These are phyloP conservation scores for Beta vulgaris DNA, from an alignment of 148 eudicot genomes.

Conservation along the genomic window DNA sequence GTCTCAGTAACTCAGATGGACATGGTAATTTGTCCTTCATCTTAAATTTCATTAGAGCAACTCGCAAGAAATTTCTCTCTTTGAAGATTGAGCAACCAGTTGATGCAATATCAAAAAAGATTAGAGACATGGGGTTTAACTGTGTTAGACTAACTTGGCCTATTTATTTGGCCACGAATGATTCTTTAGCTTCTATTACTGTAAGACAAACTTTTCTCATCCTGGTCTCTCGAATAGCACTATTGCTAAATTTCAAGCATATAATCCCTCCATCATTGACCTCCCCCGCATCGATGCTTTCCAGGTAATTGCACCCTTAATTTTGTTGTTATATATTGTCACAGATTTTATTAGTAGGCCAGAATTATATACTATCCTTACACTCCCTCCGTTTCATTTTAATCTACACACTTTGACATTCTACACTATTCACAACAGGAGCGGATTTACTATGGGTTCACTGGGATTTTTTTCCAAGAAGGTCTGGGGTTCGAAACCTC, in stretches of 20 bases:
- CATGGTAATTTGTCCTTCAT: too few relatives aligned
- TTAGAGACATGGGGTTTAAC: slow-evolving; percentile 66
- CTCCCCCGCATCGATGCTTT: slow-evolving; percentile 58
- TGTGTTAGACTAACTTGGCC: slow-evolving; percentile 96
- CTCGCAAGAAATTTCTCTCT: too few relatives aligned
- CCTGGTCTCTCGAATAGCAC: slow-evolving; percentile 36
- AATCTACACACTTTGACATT: too few relatives aligned
- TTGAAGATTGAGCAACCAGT: slow-evolving; percentile 73
- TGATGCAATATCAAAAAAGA: slow-evolving; percentile 46
- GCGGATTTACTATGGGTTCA: too few relatives aligned
- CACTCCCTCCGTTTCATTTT: too few relatives aligned
- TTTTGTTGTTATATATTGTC: background rate
- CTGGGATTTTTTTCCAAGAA: too few relatives aligned
- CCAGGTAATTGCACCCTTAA: slow-evolving; percentile 43
- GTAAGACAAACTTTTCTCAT: slow-evolving; percentile 53
- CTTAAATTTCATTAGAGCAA: too few relatives aligned
- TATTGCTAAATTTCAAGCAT: slow-evolving; percentile 47
- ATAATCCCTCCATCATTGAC: slow-evolving; percentile 68
- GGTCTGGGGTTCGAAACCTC: too few relatives aligned
- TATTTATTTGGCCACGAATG: slow-evolving; percentile 60
- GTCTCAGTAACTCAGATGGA: too few relatives aligned
- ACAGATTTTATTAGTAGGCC: background rate
- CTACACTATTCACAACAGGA: too few relatives aligned
- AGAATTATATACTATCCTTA: too few relatives aligned
- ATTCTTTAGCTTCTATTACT: slow-evolving; percentile 42